Conservation (phyloP, 192 early-diverging fungal genomes). For the Gigaspora rosea region DNA sequence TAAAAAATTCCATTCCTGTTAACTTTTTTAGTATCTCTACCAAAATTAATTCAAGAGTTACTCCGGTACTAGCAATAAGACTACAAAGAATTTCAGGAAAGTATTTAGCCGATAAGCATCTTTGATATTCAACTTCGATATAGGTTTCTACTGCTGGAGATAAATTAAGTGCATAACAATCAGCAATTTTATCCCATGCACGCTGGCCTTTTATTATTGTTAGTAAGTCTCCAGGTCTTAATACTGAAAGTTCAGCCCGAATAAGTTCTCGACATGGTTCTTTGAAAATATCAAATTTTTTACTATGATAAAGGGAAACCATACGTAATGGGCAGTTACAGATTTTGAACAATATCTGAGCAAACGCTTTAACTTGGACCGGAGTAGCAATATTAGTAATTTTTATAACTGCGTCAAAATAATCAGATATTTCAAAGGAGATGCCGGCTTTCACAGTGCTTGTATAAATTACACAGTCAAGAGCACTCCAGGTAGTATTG, state of each 20-base stretch:
- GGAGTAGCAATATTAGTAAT: constrained; percentile 25
- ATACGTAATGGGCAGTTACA: constrained; percentile 6
- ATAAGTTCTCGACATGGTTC: constrained; percentile 19
- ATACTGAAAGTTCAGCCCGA: constrained; percentile 20
- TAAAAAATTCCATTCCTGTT: constrained; percentile 10
- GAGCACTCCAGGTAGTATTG: constrained; percentile 26
- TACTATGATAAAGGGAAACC: constrained; percentile 29
- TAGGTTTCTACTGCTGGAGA: constrained; percentile 21
- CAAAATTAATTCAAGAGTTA: constrained; percentile 20
- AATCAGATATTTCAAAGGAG: neutral
- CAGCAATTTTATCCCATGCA: constrained; percentile 23
- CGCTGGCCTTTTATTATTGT: constrained; percentile 16
- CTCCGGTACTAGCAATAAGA: constrained; percentile 22
- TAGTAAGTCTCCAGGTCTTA: constrained; percentile 27
- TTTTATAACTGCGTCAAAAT: constrained; percentile 30
- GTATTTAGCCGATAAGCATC: constrained; percentile 26
- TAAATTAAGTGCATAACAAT: constrained; percentile 19
- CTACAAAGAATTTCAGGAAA: constrained; percentile 29
- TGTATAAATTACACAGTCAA: constrained; percentile 28
- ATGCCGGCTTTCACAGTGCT: constrained; percentile 11
- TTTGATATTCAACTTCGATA: constrained; percentile 30
- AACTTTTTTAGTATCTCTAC: constrained; percentile 7
- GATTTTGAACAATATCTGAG: constrained; percentile 18
- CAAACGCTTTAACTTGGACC: constrained; percentile 22
- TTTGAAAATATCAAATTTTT: constrained; percentile 23